These are phyloP conservation scores for Metschnikowia peoriensis DNA, from an alignment of 805 yeast species.

Conservation along the genomic window DNA sequence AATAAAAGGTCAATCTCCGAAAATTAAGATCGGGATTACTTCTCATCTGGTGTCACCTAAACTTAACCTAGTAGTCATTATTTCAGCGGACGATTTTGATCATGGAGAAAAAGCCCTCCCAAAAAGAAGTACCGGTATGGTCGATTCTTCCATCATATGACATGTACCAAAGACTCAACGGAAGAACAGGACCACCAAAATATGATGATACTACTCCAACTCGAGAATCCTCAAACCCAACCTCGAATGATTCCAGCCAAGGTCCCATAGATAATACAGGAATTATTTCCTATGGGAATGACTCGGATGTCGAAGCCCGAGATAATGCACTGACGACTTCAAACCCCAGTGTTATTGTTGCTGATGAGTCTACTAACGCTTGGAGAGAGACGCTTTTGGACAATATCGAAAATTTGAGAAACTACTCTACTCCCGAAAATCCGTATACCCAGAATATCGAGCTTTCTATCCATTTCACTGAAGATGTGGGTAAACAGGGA, in stretches of 20 bases:
- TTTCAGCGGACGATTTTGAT: background rate
- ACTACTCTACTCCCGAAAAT: slow-evolving; percentile 31
- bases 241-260: slow-evolving; percentile 2
- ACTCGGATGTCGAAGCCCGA: background rate
- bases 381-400: slow-evolving; percentile 42
- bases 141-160: slow-evolving; percentile 40
- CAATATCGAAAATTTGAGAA: slow-evolving; percentile 33
- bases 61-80: too few relatives aligned
- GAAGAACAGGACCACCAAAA: slow-evolving; percentile 15
- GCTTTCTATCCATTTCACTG: slow-evolving; percentile 32
- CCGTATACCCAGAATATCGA: slow-evolving; percentile 25
- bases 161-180: slow-evolving; percentile 26
- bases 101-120: slow-evolving; percentile 8
- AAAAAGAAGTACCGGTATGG: slow-evolving; percentile 31
- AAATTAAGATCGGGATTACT: too few relatives aligned
- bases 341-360: slow-evolving; percentile 23
- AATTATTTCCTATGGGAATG: slow-evolving; percentile 1
- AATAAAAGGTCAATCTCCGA: too few relatives aligned
- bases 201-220: slow-evolving; percentile 12
- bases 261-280: slow-evolving; percentile 1
- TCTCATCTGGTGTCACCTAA: too few relatives aligned
- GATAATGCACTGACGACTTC: background rate
- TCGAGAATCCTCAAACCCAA: slow-evolving; percentile 7
- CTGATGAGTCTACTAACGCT: slow-evolving; percentile 31
- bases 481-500: slow-evolving; percentile 31